Evolutionary conservation across 2,329 filamentous ascomycete genomes (phyloP).

Genomic region (Colletotrichum camelliae): DNA sequence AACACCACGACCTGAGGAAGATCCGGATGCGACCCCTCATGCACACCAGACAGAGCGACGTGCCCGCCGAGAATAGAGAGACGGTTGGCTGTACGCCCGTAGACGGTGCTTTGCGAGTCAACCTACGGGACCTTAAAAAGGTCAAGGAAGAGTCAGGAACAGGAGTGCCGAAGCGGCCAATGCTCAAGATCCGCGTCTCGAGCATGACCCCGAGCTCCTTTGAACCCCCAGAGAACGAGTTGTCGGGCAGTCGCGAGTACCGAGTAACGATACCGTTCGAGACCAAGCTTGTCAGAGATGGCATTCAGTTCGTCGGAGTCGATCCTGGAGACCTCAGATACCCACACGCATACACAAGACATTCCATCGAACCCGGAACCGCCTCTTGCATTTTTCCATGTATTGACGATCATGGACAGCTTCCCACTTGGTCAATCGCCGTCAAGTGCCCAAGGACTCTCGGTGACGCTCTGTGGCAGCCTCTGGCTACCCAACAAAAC

Average conservation of each 20-base stretch:
- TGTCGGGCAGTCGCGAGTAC: slow-evolving; percentile 60
- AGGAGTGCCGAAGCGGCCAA: slow-evolving; percentile 32
- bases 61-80: slow-evolving; percentile 61
- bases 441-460: slow-evolving; percentile 87
- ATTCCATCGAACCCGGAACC: slow-evolving; percentile 77
- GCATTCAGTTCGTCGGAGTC: slow-evolving; percentile 89
- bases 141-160: slow-evolving; percentile 13
- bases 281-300: slow-evolving; percentile 79
- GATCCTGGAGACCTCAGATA: slow-evolving; percentile 81
- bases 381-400: slow-evolving; percentile 92
- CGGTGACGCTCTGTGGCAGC: slow-evolving; percentile 72
- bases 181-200: slow-evolving; percentile 51
- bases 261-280: slow-evolving; percentile 75
- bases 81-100: slow-evolving; percentile 60
- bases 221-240: slow-evolving; percentile 30
- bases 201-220: slow-evolving; percentile 31
- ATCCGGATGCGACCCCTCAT: slow-evolving; percentile 66
- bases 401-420: slow-evolving; percentile 81
- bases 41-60: slow-evolving; percentile 56
- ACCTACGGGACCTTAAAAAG: slow-evolving; percentile 37
- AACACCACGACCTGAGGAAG: slow-evolving; percentile 78
- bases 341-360: slow-evolving; percentile 89
- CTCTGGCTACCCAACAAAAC: slow-evolving; percentile 43
- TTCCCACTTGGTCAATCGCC: slow-evolving; percentile 87
- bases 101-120: slow-evolving; percentile 57